Base-by-base conservation (phyloP, 1,284 basidiomycete genomes). In the Rhizopogon parksii region DNA sequence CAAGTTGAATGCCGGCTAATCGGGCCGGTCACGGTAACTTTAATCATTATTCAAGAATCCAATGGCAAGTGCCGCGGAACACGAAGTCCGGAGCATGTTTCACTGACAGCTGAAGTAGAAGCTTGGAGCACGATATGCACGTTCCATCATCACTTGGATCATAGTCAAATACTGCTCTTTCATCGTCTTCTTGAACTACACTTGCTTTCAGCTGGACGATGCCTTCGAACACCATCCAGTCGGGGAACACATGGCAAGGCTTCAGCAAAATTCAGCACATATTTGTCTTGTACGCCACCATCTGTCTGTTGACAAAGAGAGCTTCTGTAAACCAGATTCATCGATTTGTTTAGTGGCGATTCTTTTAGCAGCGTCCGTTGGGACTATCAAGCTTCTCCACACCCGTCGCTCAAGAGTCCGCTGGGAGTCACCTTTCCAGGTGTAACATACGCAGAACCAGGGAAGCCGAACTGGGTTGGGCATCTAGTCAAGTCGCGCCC, bases 401-500 rank as follows among this genome's bases (percentile, higher is more conserved):
- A 42, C 17, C 56, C 59, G 4, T 56, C 56, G 2, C 19, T 37
- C 15, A 53, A 57, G 24, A 24, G 58, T 12, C 64, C 64, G 1
- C 51, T 66, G 3, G 64, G 64, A 2, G 57, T 63, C 4, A 40
- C 51, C 3, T 66, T 64, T 46, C 64, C 64, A 1, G 64, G 64
- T 0, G 30, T 39, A 14, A 59, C 57, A 5, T 64, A 55, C 40
- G 54, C 53, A 9, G 64, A 64, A 36, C 32, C 14, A 2, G 57
- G 51, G 3, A 47, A 55, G 30, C 58, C 64, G 1, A 66, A 66
- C 51, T 66, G 64, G 64, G 61, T 66, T 4, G 62, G 62, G n/a
- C 61, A 64, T 45, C 52, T 67, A 37, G 50, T 63, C 25, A 52
- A 49, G 6, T 50, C 46, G 17, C 25, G 50, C 17, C 11, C 47